Evolutionary conservation across 2,329 filamentous ascomycete genomes (phyloP).

Genomic region (Lecanosticta acicola): DNA sequence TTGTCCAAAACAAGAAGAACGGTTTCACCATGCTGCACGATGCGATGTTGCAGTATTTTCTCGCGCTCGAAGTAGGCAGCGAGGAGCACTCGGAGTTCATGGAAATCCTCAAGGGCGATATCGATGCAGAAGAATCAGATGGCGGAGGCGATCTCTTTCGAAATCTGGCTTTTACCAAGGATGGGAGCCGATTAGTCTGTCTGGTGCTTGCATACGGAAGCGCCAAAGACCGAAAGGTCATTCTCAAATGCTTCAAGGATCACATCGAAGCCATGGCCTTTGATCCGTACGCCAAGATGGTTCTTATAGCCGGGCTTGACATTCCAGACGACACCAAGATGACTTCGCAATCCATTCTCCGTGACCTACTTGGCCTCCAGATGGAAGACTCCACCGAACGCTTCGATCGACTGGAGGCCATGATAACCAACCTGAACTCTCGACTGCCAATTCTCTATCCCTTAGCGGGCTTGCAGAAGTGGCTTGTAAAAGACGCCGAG

Average conservation of each 20-base stretch:
- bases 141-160: slow-evolving; percentile 78
- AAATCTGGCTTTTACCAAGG: slow-evolving; percentile 93
- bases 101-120: slow-evolving; percentile 85
- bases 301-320: slow-evolving; percentile 82
- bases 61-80: slow-evolving; percentile 68
- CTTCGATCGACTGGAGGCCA: slow-evolving; percentile 54
- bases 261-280: slow-evolving; percentile 79
- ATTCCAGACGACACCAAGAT: slow-evolving; percentile 87
- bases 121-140: slow-evolving; percentile 50
- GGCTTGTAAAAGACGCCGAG: slow-evolving; percentile 59
- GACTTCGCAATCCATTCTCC: slow-evolving; percentile 80
- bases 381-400: slow-evolving; percentile 42
- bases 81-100: slow-evolving; percentile 82
- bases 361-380: slow-evolving; percentile 70
- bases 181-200: slow-evolving; percentile 75
- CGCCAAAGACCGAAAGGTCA: slow-evolving; percentile 87
- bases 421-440: slow-evolving; percentile 62
- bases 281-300: slow-evolving; percentile 69
- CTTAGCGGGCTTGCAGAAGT: slow-evolving; percentile 60
- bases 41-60: slow-evolving; percentile 94
- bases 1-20: slow-evolving; percentile 93
- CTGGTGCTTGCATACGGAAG: slow-evolving; percentile 75
- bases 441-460: slow-evolving; percentile 71
- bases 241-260: slow-evolving; percentile 86
- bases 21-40: slow-evolving; percentile 98